Percentiles rank a stretch among this genome's conserved stretches.
phyloP scores from a whole-genome alignment of 2,329 filamentous ascomycete species.

The Penicillium expansum region DNA sequence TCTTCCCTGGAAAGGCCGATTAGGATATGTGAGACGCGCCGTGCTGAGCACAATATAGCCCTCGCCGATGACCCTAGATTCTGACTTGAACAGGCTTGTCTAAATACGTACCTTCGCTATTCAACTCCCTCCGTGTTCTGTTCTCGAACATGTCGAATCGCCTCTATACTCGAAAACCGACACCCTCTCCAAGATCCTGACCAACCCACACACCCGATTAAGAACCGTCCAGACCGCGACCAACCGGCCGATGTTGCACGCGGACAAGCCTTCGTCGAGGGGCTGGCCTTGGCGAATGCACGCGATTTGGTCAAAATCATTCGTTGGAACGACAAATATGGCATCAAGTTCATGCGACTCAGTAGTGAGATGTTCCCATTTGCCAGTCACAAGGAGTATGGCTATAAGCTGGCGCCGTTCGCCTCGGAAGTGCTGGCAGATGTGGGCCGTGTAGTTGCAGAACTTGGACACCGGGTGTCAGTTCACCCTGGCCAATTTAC shows the following conservation, averaged over 20 bases:
- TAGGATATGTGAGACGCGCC: slow-evolving; percentile 73
- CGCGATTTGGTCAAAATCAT: slow-evolving; percentile 81
- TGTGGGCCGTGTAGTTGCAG: slow-evolving; percentile 70
- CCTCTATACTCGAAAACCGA: slow-evolving; percentile 84
- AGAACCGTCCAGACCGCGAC: slow-evolving; percentile 77
- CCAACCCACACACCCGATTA: slow-evolving; percentile 75
- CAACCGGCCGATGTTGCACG: slow-evolving; percentile 64
- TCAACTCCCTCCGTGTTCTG: slow-evolving; percentile 83
- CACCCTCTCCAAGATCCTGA: slow-evolving; percentile 74
- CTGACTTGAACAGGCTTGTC: slow-evolving; percentile 61
- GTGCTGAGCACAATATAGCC: no score
- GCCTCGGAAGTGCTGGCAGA: slow-evolving; percentile 74
- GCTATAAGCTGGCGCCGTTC: slow-evolving; percentile 80
- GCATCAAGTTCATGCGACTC: slow-evolving; percentile 87
- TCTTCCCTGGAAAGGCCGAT: slow-evolving; percentile 81
- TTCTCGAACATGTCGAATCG: slow-evolving; percentile 85
- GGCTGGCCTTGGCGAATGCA: slow-evolving; percentile 76
- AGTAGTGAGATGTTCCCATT: slow-evolving; percentile 98
- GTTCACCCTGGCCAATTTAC: slow-evolving; percentile 93
- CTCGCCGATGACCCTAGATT: background rate
- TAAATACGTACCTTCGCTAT: slow-evolving; percentile 85
- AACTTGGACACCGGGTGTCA: slow-evolving; percentile 79
- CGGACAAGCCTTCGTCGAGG: slow-evolving; percentile 72
- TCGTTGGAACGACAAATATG: slow-evolving; percentile 86
- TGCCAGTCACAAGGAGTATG: slow-evolving; percentile 81